Evolutionary conservation across 192 early-diverging fungal genomes (phyloP).

Genomic region (Entomortierella lignicola): DNA sequence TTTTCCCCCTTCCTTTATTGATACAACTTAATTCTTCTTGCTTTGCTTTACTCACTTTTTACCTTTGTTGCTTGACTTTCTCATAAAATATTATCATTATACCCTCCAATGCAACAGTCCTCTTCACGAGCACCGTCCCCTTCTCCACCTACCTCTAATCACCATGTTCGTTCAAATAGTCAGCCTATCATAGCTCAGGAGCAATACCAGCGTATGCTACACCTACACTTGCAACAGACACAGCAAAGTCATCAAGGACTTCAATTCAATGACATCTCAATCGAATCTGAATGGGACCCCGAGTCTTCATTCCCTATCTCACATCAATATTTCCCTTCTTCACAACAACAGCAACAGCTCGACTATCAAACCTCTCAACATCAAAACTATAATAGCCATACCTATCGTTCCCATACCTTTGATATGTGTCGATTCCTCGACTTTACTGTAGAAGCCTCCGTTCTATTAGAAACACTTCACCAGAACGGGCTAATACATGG

Average conservation of each 20-base stretch:
- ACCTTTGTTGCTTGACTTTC: neutral
- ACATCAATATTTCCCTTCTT: neutral
- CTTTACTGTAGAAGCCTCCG: slow-evolving; percentile 39
- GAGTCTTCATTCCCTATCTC: neutral
- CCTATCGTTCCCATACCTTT: neutral
- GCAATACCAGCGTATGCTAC: neutral
- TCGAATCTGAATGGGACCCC: neutral
- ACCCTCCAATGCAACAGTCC: neutral
- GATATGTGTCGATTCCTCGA: slow-evolving; percentile 41
- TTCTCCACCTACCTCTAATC: neutral
- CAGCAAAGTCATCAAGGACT: neutral
- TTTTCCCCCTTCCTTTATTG: too few relatives aligned
- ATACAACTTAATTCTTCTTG: neutral
- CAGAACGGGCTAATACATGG: slow-evolving; percentile 46
- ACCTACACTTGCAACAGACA: neutral
- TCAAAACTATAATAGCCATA: neutral
- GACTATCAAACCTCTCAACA: too few relatives aligned
- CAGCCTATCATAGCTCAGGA: slow-evolving; percentile 15
- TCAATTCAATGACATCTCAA: neutral
- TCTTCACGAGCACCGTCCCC: neutral
- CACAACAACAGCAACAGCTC: slow-evolving; percentile 15
- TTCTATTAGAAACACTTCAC: slow-evolving; percentile 33
- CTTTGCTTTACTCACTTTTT: neutral
- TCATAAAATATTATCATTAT: neutral
- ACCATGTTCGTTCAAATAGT: slow-evolving; percentile 11